These are phyloP conservation scores for Dipodascopsis uninucleata DNA, from an alignment of 805 yeast species.

Conservation along the genomic window DNA sequence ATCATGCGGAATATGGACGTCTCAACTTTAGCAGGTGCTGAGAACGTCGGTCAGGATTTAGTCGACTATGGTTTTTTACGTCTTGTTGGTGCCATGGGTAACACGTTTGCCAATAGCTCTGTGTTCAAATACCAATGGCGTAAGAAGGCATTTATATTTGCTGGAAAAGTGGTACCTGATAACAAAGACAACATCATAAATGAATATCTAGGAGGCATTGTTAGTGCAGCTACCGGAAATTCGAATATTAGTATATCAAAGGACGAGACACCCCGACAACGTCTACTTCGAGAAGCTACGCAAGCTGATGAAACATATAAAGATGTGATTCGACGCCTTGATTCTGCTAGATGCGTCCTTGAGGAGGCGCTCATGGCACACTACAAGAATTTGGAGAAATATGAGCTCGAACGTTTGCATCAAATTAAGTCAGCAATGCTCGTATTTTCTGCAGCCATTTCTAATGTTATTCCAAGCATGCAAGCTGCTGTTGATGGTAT, in stretches of 20 bases:
- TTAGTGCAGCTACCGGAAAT: slow-evolving; percentile 27
- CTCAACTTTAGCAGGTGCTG: slow-evolving; percentile 54
- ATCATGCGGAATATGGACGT: slow-evolving; percentile 47
- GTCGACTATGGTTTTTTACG: slow-evolving; percentile 38
- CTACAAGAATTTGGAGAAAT: slow-evolving; percentile 70
- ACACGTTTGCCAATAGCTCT: slow-evolving; percentile 65
- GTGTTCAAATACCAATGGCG: slow-evolving; percentile 80
- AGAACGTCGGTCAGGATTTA: slow-evolving; percentile 69
- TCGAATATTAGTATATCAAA: slow-evolving; percentile 26
- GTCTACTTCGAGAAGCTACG: slow-evolving; percentile 55
- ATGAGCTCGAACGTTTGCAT: slow-evolving; percentile 71
- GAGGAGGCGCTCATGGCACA: slow-evolving; percentile 72
- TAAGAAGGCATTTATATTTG: slow-evolving; percentile 55
- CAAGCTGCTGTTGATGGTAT: slow-evolving; percentile 59
- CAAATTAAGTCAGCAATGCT: slow-evolving; percentile 72
- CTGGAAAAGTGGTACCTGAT: slow-evolving; percentile 20
- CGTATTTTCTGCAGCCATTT: slow-evolving; percentile 65
- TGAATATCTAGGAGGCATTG: slow-evolving; percentile 33
- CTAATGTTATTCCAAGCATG: slow-evolving; percentile 56
- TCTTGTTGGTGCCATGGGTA: slow-evolving; percentile 17
- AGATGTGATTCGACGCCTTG: slow-evolving; percentile 55
- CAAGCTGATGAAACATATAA: slow-evolving; percentile 56
- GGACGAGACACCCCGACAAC: slow-evolving; percentile 52
- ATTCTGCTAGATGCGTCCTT: slow-evolving; percentile 62
- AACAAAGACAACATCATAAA: slow-evolving; percentile 31